Base-by-base conservation (phyloP, 2,329 filamentous ascomycete genomes). In the Botryosphaeria agaves region DNA sequence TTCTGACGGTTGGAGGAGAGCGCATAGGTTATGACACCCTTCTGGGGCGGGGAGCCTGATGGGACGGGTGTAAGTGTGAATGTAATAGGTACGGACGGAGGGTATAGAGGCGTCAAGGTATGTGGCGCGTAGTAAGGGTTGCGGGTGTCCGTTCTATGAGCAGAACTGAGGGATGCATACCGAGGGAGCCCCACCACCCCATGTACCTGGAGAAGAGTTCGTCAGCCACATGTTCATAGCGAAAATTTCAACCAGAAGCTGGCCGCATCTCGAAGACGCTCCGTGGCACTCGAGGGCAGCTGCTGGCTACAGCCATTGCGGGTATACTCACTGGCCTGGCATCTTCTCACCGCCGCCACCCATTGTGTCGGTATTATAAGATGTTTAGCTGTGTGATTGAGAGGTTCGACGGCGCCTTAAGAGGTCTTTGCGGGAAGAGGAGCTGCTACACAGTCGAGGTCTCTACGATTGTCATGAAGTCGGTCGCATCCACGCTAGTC, bases 1-100 rank as follows among this genome's bases (percentile, higher is more conserved):
- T 80, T 76, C 65, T 93, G 87, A 53, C 80, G 77, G 70, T 98
- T 95, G 43, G 78, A 61, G 45, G 81, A 76, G 43, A 98, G 53
- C 42, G 76, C 69, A 62, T 91, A 95, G 48, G 64, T 63, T 33
- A 64, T 59, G 36, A 76, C 60, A 46, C 71, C 70, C 48, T 71
- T 71, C 50, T 75, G 71, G 21, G 61, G 53, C 46, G 47, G 58
- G 28, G 55, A 59, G 39, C 60, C 59, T 61, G 38, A 26, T 11
- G 14, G 14, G n/a, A n/a, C n/a, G 14, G 14, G 7, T 17, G 18
- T 36, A 26, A 25, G 16, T 28, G 16, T 21, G 19, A 11, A 11
- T 21, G 7, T 21, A 7, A 11, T 21, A 11, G 28, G n/a, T n/a
- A 19, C 19, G 19, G 7, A 21, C 7, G 19, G 19, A 21, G 19